These are phyloP conservation scores for Salix arbutifolia DNA, from an alignment of 345 rosid species.

Conservation along the genomic window DNA sequence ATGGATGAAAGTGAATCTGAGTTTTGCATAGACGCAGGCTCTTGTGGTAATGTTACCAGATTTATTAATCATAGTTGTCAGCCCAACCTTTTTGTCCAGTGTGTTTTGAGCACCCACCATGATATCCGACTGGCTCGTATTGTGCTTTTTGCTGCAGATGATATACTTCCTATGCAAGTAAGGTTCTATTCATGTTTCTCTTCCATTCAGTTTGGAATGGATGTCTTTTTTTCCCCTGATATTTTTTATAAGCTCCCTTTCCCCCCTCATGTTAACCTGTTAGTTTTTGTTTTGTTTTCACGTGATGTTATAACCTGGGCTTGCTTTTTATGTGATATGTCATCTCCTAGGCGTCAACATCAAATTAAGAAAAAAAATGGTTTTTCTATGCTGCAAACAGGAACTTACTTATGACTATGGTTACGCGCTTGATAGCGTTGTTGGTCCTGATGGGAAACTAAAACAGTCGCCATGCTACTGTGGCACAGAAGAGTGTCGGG, in stretches of 20 bases:
- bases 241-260: not conserved
- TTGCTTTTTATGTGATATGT: not conserved
- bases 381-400: conserved; percentile 10
- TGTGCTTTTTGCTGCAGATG: conserved; percentile 28
- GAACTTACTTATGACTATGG: conserved; percentile 30
- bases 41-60: conserved; percentile 26
- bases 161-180: conserved; percentile 26
- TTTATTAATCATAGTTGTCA: conserved; percentile 28
- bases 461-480: conserved; percentile 16
- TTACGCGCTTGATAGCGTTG: conserved; percentile 21
- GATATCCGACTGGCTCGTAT: conserved; percentile 25
- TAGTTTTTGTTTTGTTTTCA: not conserved
- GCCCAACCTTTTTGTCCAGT: conserved; percentile 25
- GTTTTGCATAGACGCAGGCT: conserved; percentile 22
- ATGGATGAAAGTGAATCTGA: conserved; percentile 20
- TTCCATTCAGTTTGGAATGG: not conserved
- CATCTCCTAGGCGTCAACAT: not conserved
- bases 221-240: not conserved
- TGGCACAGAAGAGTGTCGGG: conserved; percentile 21
- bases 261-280: not conserved
- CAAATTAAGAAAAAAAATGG: not conserved
- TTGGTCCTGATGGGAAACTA: conserved; percentile 20
- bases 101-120: conserved; percentile 23
- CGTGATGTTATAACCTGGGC: not conserved
- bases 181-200: not conserved